phyloP scores from a whole-genome alignment of 2,329 filamentous ascomycete genomes.

The Botrytis fragariae region DNA sequence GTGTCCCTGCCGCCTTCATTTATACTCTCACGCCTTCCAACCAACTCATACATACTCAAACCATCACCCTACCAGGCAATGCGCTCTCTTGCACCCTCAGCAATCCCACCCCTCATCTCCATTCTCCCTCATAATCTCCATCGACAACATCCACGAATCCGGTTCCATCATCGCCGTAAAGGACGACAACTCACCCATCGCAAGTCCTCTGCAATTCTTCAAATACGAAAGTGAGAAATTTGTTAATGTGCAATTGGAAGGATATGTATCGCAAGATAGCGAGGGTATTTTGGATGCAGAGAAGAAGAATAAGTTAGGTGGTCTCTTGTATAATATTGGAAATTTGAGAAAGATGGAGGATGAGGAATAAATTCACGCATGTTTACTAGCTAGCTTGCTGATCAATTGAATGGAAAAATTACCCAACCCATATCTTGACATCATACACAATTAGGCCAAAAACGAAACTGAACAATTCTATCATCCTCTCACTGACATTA shows the following conservation, averaged over 20 bases:
- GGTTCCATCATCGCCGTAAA: conserved; percentile 46
- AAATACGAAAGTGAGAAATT: conserved; percentile 21
- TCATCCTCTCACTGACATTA: neutral
- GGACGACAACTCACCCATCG: conserved; percentile 13
- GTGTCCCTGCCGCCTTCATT: conserved; percentile 62
- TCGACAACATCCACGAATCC: conserved; percentile 52
- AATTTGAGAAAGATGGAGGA: conserved; percentile 39
- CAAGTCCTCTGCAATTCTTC: conserved; percentile 24
- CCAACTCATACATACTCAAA: conserved; percentile 49
- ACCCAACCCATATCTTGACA: neutral
- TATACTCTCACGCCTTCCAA: conserved; percentile 55
- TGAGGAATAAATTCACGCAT: conserved; percentile 10
- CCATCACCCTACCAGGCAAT: conserved; percentile 61
- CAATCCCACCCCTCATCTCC: conserved; percentile 31
- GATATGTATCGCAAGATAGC: conserved; percentile 8
- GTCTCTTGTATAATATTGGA: conserved; percentile 41
- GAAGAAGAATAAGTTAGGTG: conserved; percentile 39
- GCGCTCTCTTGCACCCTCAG: conserved; percentile 41
- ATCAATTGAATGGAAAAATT: neutral
- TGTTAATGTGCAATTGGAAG: conserved; percentile 3
- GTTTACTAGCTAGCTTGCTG: neutral
- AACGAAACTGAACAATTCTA: neutral
- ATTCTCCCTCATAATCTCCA: conserved; percentile 46
- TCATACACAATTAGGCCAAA: neutral
- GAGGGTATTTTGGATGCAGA: conserved; percentile 32